Base-by-base conservation (phyloP, 495 filamentous ascomycete genomes). In the Echria macrotheca region DNA sequence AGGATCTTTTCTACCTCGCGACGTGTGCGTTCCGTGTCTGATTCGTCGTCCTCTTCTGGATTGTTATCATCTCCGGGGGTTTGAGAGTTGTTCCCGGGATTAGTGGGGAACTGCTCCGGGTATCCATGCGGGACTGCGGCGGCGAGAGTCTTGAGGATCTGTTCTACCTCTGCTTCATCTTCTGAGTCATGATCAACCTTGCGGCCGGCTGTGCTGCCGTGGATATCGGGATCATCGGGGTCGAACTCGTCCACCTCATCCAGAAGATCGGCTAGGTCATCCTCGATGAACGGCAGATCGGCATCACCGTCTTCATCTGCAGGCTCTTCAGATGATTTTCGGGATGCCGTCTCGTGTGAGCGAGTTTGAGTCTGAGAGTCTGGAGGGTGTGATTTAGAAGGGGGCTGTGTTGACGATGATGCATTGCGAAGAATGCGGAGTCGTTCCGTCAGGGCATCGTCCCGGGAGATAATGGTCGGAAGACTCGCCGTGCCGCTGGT, bases 371-470 rank as follows among this genome's bases (percentile, higher is more conserved):
- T 9, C 15, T 37, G 47, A 51, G 37, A 33, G 23, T 42, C 53
- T 3, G 25, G 44, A n/a, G n/a, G n/a, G n/a, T n/a, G n/a, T n/a
- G n/a, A n/a, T n/a, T n/a, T n/a, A n/a, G n/a, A n/a, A n/a, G n/a
- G n/a, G n/a, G n/a, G n/a, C n/a, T n/a, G n/a, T n/a, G n/a, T n/a
- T n/a, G n/a, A n/a, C n/a, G n/a, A n/a, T n/a, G n/a, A n/a, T n/a
- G n/a, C n/a, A n/a, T 57, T 59, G 22, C 72, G 70, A 19, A 76
- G 67, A 37, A 55, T 62, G 40, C 69, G 69, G 24, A 76, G 56
- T 32, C 72, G 64, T 11, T 57, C 67, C 1, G 68, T 53, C 33
- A 76, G 62, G 21, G 65, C 65, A 56, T 73, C 72, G 49, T 74
- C 71, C 47, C 63, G 59, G 4, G 70, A 69, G 11, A 51, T 23